Percentiles rank a stretch among this genome's conserved stretches.
phyloP scores from a whole-genome alignment of 768 basidiomycete species.

The Boletus barrowsii region DNA sequence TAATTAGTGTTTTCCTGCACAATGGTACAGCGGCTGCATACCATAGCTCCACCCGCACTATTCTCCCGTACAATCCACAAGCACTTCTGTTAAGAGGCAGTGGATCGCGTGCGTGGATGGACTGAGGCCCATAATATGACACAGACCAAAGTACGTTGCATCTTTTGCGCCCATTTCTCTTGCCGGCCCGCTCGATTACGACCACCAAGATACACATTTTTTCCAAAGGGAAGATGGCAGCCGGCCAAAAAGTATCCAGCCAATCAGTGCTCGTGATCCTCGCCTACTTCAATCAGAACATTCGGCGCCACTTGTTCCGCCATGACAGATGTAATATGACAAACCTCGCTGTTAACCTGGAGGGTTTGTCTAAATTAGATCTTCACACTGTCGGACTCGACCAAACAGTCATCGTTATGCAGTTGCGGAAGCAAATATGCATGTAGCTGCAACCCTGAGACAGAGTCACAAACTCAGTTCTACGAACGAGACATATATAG shows the following conservation, averaged over 20 bases:
- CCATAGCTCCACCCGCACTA: background rate
- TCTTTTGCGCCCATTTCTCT: constrained; percentile 13
- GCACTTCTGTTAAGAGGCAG: constrained; percentile 1
- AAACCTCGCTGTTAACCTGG: background rate
- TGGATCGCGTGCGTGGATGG: constrained; percentile 11
- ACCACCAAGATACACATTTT: background rate
- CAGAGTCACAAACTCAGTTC: background rate
- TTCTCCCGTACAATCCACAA: background rate
- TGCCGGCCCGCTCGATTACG: constrained; percentile 27
- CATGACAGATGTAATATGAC: background rate
- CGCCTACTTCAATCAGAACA: constrained; percentile 13
- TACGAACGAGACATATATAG: no score
- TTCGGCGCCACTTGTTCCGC: constrained; percentile 10
- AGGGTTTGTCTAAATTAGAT: background rate
- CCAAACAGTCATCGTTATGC: background rate
- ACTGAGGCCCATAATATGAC: background rate
- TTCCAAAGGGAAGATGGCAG: background rate
- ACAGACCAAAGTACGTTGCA: background rate
- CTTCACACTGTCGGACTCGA: background rate
- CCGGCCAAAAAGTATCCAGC: background rate
- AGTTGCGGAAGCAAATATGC: background rate
- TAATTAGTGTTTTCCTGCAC: background rate
- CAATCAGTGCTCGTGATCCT: constrained; percentile 22
- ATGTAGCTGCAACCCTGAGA: background rate
- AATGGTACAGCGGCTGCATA: background rate